Percentiles rank a stretch among this genome's conserved stretches.
Conservation (phyloP, 2,329 filamentous ascomycete genomes). For the Stromatinia cepivora region DNA sequence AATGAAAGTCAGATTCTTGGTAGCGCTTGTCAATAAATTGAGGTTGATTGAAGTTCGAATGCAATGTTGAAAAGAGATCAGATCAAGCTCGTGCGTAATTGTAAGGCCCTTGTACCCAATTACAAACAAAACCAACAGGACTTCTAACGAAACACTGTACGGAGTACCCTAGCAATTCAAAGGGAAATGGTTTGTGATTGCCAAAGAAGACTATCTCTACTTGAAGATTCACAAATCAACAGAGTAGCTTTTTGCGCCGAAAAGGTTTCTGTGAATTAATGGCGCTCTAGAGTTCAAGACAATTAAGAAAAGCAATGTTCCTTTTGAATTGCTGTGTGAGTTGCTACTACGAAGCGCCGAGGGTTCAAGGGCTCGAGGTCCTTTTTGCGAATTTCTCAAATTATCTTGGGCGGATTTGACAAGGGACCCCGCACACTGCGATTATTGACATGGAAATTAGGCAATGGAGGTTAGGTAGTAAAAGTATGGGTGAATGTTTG, state of each 20-base stretch:
- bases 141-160: not conserved
- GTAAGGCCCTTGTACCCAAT: slow-evolving; percentile 15
- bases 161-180: not conserved
- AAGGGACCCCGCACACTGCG: slow-evolving; percentile 24
- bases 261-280: not conserved
- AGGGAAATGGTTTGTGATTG: not conserved
- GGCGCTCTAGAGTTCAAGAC: not conserved
- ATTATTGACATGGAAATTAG: slow-evolving; percentile 19
- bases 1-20: slow-evolving; percentile 3
- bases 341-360: slow-evolving; percentile 26
- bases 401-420: slow-evolving; percentile 16
- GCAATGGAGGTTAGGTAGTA: not conserved
- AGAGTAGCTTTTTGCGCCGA: slow-evolving; percentile 2
- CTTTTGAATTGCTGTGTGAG: slow-evolving; percentile 15
- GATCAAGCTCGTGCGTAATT: slow-evolving; percentile 24
- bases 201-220: not conserved
- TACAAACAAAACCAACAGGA: slow-evolving; percentile 1
- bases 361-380: slow-evolving; percentile 19
- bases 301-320: not conserved
- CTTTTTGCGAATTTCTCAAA: slow-evolving; percentile 12
- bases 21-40: slow-evolving; percentile 13
- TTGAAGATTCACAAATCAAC: slow-evolving; percentile 12
- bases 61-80: slow-evolving; percentile 17
- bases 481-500: not conserved
- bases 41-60: slow-evolving; percentile 13